Conservation (phyloP, 495 filamentous ascomycete genomes). For the Aspergillus panamensis region DNA sequence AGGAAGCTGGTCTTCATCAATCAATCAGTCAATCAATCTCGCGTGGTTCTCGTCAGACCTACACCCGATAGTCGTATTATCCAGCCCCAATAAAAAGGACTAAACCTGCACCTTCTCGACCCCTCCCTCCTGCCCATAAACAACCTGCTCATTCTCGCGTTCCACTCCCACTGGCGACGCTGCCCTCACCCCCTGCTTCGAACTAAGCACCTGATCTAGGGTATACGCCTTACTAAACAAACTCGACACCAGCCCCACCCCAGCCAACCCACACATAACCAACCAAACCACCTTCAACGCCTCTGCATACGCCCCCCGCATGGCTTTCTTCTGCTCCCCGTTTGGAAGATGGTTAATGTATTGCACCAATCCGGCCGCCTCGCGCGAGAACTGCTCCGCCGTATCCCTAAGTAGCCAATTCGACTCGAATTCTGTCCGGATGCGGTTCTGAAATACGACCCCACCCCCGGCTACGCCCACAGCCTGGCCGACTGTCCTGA, state of each 20-base stretch:
- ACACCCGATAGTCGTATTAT: too few relatives aligned
- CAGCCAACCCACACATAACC: slow-evolving; percentile 50
- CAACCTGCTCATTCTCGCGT: neutral
- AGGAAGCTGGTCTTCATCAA: too few relatives aligned
- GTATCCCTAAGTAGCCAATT: slow-evolving; percentile 41
- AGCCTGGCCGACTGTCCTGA: slow-evolving; percentile 51
- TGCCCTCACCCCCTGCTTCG: neutral
- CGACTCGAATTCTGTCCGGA: slow-evolving; percentile 42
- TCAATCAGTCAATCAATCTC: too few relatives aligned
- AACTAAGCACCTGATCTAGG: slow-evolving; percentile 44
- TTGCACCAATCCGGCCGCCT: slow-evolving; percentile 56
- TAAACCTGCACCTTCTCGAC: too few relatives aligned
- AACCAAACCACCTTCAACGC: slow-evolving; percentile 55
- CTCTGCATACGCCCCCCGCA: slow-evolving; percentile 54
- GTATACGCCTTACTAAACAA: slow-evolving; percentile 51
- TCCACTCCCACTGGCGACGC: neutral
- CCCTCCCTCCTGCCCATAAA: neutral
- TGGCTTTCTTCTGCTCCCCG: slow-evolving; percentile 30
- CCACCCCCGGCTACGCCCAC: slow-evolving; percentile 55
- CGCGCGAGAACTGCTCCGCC: slow-evolving; percentile 49
- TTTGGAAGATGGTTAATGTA: slow-evolving; percentile 54
- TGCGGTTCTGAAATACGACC: slow-evolving; percentile 57
- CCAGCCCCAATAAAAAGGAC: too few relatives aligned
- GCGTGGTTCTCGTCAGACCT: too few relatives aligned
- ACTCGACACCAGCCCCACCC: slow-evolving; percentile 46